Percentiles rank a stretch among this genome's conserved stretches.
phyloP scores from a whole-genome alignment of 1,284 basidiomycete genomes.

The Vanrija sp. region DNA sequence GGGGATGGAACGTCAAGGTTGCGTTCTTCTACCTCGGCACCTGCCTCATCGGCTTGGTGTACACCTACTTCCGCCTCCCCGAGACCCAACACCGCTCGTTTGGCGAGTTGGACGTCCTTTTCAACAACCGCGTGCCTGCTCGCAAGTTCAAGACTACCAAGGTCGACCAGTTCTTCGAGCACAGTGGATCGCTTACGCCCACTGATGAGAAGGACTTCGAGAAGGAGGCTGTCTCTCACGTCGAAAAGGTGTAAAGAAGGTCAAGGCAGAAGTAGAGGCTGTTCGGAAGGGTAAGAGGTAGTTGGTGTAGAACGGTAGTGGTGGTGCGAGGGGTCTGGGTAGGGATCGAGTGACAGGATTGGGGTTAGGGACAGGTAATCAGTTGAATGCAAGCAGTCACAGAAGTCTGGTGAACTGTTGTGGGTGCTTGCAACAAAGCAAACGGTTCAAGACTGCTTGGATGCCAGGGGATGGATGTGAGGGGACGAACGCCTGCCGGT shows the following conservation, averaged over 20 bases:
- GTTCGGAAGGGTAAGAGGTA: neutral
- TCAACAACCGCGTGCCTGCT: constrained; percentile 34
- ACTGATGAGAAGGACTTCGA: neutral
- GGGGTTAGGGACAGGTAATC: too few relatives aligned
- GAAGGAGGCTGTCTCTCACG: too few relatives aligned
- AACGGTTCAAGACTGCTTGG: too few relatives aligned
- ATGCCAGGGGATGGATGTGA: too few relatives aligned
- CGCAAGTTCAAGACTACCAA: constrained; percentile 34
- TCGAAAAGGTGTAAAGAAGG: too few relatives aligned
- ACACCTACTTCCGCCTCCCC: constrained; percentile 30
- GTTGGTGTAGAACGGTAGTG: neutral
- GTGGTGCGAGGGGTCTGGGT: too few relatives aligned
- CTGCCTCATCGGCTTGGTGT: constrained; percentile 21
- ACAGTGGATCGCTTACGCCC: neutral
- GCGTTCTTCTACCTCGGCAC: constrained; percentile 41
- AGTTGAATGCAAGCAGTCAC: too few relatives aligned
- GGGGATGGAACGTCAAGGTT: constrained; percentile 49
- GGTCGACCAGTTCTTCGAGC: constrained; percentile 30
- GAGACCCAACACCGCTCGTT: constrained; percentile 32
- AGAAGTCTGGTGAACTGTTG: too few relatives aligned
- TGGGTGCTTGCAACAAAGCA: too few relatives aligned
- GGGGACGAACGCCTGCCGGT: too few relatives aligned
- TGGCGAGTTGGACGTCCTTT: constrained; percentile 34
- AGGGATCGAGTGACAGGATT: too few relatives aligned
- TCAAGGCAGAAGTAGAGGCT: too few relatives aligned